These are phyloP conservation scores for Apium graveolens DNA, from an alignment of 129 eudicot genomes.

Conservation along the genomic window DNA sequence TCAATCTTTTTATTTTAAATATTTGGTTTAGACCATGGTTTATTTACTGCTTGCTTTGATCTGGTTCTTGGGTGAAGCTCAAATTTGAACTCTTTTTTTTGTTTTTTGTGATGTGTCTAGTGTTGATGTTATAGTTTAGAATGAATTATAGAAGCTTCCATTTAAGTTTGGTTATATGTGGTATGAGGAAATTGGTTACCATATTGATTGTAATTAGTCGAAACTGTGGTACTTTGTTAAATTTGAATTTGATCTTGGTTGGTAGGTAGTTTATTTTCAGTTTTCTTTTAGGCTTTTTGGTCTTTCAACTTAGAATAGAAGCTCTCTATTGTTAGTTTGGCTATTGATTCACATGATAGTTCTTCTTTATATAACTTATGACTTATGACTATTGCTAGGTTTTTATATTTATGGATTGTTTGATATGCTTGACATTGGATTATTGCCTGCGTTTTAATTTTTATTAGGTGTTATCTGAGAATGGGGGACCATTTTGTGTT, in stretches of 20 bases:
- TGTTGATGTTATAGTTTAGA: not conserved
- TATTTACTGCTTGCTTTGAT: slow-evolving; percentile 2
- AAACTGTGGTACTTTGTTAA: not conserved
- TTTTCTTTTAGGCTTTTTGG: not conserved
- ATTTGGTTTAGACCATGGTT: slow-evolving; percentile 11
- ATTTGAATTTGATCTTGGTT: slow-evolving; percentile 2
- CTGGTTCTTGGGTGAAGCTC: slow-evolving; percentile 1
- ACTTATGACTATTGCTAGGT: not conserved
- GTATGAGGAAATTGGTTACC: not conserved
- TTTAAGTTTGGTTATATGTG: not conserved
- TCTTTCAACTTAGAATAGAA: not conserved
- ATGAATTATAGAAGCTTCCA: not conserved
- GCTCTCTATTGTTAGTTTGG: not conserved
- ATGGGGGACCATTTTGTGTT: slow-evolving; percentile 98
- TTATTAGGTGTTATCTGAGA: slow-evolving; percentile 11
- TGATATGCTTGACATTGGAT: not conserved
- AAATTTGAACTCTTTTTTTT: not conserved
- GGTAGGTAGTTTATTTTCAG: not conserved
- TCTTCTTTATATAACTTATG: not conserved
- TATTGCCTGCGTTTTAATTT: slow-evolving; percentile 8
- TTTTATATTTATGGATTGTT: not conserved
- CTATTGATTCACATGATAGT: not conserved
- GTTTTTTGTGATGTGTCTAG: not conserved
- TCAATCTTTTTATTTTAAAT: not conserved
- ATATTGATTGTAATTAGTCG: no score